Conservation (phyloP, 2,329 filamentous ascomycete species). For the Fusarium hostae region DNA sequence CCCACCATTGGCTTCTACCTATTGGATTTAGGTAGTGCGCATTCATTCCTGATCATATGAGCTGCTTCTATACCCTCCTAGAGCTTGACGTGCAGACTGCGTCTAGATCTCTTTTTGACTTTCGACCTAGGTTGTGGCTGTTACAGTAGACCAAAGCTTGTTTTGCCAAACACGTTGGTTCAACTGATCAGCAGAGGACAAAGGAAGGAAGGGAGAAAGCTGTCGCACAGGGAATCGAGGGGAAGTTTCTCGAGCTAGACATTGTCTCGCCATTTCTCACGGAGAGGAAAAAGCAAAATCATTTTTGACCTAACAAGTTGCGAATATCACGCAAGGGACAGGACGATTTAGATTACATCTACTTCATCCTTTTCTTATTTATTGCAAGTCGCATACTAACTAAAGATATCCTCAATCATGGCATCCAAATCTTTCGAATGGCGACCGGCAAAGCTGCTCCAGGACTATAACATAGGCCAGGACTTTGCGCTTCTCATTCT, state of each 20-base stretch:
- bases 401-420: conserved; percentile 30
- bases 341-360: neutral
- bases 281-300: conserved; percentile 18
- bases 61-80: neutral
- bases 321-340: neutral
- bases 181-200: neutral
- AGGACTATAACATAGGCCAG: conserved; percentile 47
- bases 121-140: conserved; percentile 14
- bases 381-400: neutral
- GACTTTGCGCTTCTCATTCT: conserved; percentile 61
- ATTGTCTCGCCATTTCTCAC: conserved; percentile 6
- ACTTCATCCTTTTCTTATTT: neutral
- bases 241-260: conserved; percentile 17
- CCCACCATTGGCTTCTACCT: conserved; percentile 14
- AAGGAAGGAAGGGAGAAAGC: conserved; percentile 10
- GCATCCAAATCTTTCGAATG: conserved; percentile 50
- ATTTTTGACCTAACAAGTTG: neutral
- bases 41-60: conserved; percentile 27
- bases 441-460: conserved; percentile 53
- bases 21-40: conserved; percentile 6
- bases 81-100: neutral
- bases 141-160: conserved; percentile 20
- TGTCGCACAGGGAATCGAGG: conserved; percentile 37
- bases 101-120: conserved; percentile 14
- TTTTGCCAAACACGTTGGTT: conserved; percentile 7